Evolutionary conservation across 169 alveolate genomes (phyloP).

Genomic region (Cryptosporidium felis): DNA sequence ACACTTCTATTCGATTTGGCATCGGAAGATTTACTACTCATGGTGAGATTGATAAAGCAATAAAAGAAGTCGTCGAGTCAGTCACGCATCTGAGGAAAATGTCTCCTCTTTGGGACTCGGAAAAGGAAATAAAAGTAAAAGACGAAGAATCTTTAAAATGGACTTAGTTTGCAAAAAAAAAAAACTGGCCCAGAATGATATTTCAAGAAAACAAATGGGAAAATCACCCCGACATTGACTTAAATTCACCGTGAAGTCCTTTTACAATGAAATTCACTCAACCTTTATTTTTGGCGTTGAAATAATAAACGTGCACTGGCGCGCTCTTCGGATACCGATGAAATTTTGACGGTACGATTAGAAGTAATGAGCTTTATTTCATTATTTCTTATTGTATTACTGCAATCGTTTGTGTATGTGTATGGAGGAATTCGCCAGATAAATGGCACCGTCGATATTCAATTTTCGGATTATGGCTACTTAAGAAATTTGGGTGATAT

Average conservation of each 20-base stretch:
- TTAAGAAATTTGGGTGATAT: slow-evolving; percentile 7
- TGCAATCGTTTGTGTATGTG: neutral
- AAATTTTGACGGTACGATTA: neutral
- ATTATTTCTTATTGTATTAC: neutral
- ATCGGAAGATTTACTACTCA: slow-evolving; percentile 95
- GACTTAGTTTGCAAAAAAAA: neutral
- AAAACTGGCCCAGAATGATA: neutral
- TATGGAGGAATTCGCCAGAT: neutral
- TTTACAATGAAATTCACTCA: too few species aligned
- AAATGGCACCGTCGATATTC: neutral
- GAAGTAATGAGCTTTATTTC: neutral
- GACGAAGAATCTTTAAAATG: slow-evolving; percentile 65
- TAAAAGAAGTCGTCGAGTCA: slow-evolving; percentile 80
- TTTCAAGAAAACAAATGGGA: neutral
- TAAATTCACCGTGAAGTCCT: too few species aligned
- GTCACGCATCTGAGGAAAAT: slow-evolving; percentile 86
- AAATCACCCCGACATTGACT: neutral
- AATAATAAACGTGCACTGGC: neutral
- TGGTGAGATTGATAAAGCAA: slow-evolving; percentile 89
- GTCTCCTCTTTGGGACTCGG: slow-evolving; percentile 93
- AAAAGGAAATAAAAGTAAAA: slow-evolving; percentile 80
- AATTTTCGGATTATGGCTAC: slow-evolving; percentile 6
- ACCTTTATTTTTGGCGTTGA: too few species aligned
- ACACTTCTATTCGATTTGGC: slow-evolving; percentile 96
- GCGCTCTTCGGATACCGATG: slow-evolving; percentile 14